Evolutionary conservation across 1,139 yeast species (phyloP).

Genomic region (Komagataea norvegica): DNA sequence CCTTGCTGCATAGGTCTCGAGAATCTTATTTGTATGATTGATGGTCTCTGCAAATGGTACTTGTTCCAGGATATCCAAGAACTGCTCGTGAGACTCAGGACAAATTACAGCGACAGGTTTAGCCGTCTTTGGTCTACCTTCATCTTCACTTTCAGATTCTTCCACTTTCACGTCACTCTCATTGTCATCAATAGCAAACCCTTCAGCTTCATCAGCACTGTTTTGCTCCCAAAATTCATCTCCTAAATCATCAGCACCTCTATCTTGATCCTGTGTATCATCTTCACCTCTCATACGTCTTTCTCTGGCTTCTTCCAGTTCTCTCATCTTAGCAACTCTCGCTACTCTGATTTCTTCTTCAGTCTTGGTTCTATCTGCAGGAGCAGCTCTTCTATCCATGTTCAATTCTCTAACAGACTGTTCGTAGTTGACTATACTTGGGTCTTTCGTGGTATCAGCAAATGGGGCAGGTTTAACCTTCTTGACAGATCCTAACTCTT

Average conservation of each 20-base stretch:
- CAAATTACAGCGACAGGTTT: constrained; percentile 35
- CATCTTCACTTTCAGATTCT: constrained; percentile 21
- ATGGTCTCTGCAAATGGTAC: constrained; percentile 42
- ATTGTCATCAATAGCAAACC: constrained; percentile 17
- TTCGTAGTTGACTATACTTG: constrained; percentile 49
- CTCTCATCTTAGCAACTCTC: constrained; percentile 58
- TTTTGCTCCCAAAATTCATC: constrained; percentile 43
- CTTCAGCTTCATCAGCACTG: constrained; percentile 39
- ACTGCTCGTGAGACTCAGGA: constrained; percentile 56
- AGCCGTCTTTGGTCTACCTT: constrained; percentile 20
- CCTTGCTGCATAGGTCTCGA: constrained; percentile 67
- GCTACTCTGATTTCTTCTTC: constrained; percentile 77
- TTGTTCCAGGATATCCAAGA: constrained; percentile 36
- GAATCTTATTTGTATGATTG: constrained; percentile 47
- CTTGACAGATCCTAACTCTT: constrained; percentile 42
- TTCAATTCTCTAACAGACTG: constrained; percentile 71
- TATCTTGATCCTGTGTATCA: constrained; percentile 44
- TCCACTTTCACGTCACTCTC: constrained; percentile 19
- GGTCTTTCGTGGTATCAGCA: constrained; percentile 12
- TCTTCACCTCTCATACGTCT: constrained; percentile 79
- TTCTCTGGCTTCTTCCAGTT: constrained; percentile 69
- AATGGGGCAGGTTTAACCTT: constrained; percentile 15
- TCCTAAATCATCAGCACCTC: constrained; percentile 63
- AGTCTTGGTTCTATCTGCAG: constrained; percentile 95
- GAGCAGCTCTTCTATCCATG: constrained; percentile 83